A percentile compares a stretch with the other conserved stretches of the same genome.
These are phyloP conservation scores for Collybia mongolica DNA, from an alignment of 768 basidiomycete species.

Conservation along the genomic window DNA sequence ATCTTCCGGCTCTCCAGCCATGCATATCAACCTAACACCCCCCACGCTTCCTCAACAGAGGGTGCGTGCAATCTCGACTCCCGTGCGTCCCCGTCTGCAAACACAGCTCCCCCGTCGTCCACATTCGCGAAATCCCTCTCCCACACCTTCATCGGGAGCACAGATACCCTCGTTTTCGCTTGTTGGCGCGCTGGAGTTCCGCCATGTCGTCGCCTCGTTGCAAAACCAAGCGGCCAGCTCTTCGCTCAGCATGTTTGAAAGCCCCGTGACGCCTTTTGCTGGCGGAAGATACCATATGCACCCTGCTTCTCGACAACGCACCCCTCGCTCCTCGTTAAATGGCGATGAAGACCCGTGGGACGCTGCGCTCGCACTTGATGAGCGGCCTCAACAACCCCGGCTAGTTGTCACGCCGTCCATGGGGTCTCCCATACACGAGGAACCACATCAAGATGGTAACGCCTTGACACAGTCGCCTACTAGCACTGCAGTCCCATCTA, in stretches of 20 bases:
- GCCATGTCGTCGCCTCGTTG: slow-evolving; percentile 83
- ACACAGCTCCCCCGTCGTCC: slow-evolving; percentile 37
- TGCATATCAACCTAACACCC: slow-evolving; percentile 22
- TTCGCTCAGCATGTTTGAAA: slow-evolving; percentile 65
- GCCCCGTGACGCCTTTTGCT: slow-evolving; percentile 64
- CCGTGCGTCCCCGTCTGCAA: slow-evolving; percentile 33
- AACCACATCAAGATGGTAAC: slow-evolving; percentile 13
- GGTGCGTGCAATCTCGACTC: slow-evolving; percentile 42
- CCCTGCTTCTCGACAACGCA: slow-evolving; percentile 17
- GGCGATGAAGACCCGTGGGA: slow-evolving; percentile 49
- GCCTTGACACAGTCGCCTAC: slow-evolving; percentile 8
- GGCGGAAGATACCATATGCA: slow-evolving; percentile 70
- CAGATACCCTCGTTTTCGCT: slow-evolving; percentile 87
- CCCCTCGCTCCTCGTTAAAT: slow-evolving; percentile 26
- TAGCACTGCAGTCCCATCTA: slow-evolving; percentile 46
- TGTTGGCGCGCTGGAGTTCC: slow-evolving; percentile 93
- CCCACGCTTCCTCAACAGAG: slow-evolving; percentile 28
- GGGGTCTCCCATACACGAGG: slow-evolving; percentile 21
- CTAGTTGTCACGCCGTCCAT: slow-evolving; percentile 32
- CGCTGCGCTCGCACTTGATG: slow-evolving; percentile 41
- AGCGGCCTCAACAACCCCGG: slow-evolving; percentile 45
- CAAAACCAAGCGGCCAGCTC: slow-evolving; percentile 63
- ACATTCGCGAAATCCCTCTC: slow-evolving; percentile 51
- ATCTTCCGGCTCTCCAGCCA: slow-evolving; percentile 2
- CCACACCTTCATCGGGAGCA: slow-evolving; percentile 36